Base-by-base conservation (phyloP, 2,329 filamentous ascomycete genomes). In the Arthrobotrys conoides region DNA sequence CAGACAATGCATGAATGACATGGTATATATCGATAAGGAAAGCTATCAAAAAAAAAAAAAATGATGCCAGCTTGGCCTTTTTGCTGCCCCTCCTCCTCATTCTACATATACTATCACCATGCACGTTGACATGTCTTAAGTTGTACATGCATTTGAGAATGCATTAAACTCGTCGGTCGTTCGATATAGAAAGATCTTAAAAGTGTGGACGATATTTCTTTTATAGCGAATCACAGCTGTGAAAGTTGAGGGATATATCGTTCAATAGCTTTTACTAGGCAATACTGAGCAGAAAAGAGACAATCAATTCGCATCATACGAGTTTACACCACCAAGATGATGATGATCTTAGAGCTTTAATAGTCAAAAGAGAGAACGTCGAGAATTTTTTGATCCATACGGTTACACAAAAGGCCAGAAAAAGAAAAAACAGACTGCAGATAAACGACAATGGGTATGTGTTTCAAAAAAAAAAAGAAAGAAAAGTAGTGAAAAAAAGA, bases 381-480 rank as follows among this genome's bases (percentile, higher is more conserved):
- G 30, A 30, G n/a, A 33, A 33, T 55, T 59, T 59, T 46, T 59
- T 38, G 27, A 6, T 59, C 30, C 53, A 22, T 59, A 59, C 27
- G 30, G 30, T 59, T 59, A 59, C 53, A 59, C 30, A 59, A 59
- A 38, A 53, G 24, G 48, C 44, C 18, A 51, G 20, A 51, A 12
- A 51, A 55, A 55, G n/a, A 18, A 8, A 38, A 6, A 59, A 59
- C n/a, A 38, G 27, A 38, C 3, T 30, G 53, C 30, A 59, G 30
- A 59, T 55, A 59, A 59, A 59, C 53, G 53, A 59, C 33, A 59
- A 59, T 59, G 53, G 53, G 53, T 59, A 59, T 59, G 53, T 36
- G 53, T 59, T 59, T 27, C 27, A 30, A n/a, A 57, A 36, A 38
- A 38, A 36, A 59, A 38, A n/a, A 16, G 27, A 33, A 36, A 18